Conservation (phyloP, 179 eudicot species). For the Spergularia azorica region DNA sequence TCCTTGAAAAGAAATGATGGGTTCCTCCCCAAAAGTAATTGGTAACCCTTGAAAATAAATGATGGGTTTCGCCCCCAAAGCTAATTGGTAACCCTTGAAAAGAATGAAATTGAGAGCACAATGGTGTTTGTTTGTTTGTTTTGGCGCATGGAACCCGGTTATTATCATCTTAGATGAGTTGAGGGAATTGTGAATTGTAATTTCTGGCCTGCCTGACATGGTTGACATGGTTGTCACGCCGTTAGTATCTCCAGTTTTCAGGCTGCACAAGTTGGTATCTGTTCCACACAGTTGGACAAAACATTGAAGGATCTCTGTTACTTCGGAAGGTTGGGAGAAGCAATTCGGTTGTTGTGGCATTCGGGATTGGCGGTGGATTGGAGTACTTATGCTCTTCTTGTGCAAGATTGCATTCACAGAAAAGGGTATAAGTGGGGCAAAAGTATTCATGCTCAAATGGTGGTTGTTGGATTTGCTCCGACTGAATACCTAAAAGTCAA, state of each 20-base stretch:
- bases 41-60: too few relatives aligned
- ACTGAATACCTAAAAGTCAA: constrained; percentile 68
- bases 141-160: constrained; percentile 1
- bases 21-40: too few relatives aligned
- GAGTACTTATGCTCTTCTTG: constrained; percentile 69
- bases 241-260: constrained; percentile 74
- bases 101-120: neutral
- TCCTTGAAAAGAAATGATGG: too few relatives aligned
- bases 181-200: constrained; percentile 3
- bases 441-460: constrained; percentile 73
- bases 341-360: constrained; percentile 59
- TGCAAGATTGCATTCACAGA: constrained; percentile 78
- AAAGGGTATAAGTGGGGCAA: constrained; percentile 56
- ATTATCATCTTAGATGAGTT: constrained; percentile 8
- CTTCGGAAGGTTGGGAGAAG: constrained; percentile 71
- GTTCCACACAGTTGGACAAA: constrained; percentile 46
- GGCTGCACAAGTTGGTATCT: constrained; percentile 41
- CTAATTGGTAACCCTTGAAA: too few relatives aligned
- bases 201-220: constrained; percentile 10
- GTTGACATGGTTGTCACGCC: constrained; percentile 34
- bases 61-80: too few relatives aligned
- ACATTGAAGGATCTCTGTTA: constrained; percentile 69
- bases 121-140: neutral
- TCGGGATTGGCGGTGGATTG: constrained; percentile 41
- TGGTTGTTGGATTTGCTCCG: constrained; percentile 64